Conservation (phyloP, 2,329 filamentous ascomycete species). For the Sporothrix phasma region DNA sequence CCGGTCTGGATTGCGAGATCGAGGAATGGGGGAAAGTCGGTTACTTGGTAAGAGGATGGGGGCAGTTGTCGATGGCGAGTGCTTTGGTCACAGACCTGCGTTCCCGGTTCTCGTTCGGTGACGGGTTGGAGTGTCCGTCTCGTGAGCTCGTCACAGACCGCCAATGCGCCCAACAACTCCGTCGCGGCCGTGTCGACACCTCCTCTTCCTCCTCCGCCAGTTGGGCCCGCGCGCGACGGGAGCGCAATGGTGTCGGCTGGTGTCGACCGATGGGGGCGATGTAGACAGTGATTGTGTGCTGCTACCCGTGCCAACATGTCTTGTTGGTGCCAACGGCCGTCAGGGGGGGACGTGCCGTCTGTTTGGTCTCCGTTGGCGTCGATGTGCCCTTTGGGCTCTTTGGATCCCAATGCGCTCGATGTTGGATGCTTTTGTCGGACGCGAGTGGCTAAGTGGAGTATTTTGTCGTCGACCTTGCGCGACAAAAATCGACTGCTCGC, state of each 20-base stretch:
- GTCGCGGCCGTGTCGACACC: neutral
- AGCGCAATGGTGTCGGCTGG: neutral
- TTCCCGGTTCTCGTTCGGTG: neutral
- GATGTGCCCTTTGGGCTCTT: neutral
- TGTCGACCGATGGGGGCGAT: neutral
- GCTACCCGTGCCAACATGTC: conserved; percentile 10
- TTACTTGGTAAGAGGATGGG: neutral
- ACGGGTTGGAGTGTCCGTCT: neutral
- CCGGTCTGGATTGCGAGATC: neutral
- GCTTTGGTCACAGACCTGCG: neutral
- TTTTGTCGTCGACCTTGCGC: neutral
- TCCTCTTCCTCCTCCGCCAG: conserved; percentile 6
- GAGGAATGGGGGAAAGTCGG: neutral
- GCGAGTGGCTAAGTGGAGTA: neutral
- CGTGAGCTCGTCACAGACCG: neutral
- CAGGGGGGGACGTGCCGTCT: neutral
- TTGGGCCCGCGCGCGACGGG: neutral
- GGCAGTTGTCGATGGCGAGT: neutral
- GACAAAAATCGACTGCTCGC: neutral
- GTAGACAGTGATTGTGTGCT: neutral
- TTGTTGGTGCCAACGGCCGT: conserved; percentile 8
- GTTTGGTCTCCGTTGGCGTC: neutral
- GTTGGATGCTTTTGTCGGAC: neutral
- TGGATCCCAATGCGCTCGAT: neutral
- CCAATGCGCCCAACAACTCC: conserved; percentile 4